Conservation (phyloP, 345 rosid species). For the Capsella bursapastoris region DNA sequence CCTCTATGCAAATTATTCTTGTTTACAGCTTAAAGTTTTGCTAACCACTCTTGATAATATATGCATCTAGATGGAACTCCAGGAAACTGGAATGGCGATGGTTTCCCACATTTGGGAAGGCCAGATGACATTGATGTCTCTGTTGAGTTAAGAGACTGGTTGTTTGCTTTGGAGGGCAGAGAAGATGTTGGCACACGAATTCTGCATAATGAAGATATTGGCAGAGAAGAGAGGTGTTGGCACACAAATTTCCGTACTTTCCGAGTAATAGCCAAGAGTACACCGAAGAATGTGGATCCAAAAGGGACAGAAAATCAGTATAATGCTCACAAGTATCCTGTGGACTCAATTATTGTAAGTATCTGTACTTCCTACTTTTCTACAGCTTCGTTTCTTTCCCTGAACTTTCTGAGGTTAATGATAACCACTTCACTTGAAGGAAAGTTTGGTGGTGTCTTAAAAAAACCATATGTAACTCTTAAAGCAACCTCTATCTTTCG, state of each 20-base stretch:
- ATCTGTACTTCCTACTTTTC: slow-evolving; percentile 14
- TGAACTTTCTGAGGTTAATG: slow-evolving; percentile 25
- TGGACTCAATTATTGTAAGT: slow-evolving; percentile 78
- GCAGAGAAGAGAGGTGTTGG: slow-evolving; percentile 90
- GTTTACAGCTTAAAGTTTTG: slow-evolving; percentile 23
- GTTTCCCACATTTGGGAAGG: slow-evolving; percentile 59
- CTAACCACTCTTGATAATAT: slow-evolving; percentile 35
- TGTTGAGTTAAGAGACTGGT: slow-evolving; percentile 86
- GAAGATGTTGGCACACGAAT: slow-evolving; percentile 53
- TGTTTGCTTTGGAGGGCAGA: slow-evolving; percentile 94
- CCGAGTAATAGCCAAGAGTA: slow-evolving; percentile 60
- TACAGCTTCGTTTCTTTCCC: background rate
- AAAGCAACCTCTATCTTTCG: slow-evolving; percentile 21
- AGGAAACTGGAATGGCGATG: slow-evolving; percentile 55
- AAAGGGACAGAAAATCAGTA: slow-evolving; percentile 51
- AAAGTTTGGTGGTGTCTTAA: slow-evolving; percentile 10
- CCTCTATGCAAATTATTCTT: slow-evolving; percentile 3
- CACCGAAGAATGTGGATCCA: slow-evolving; percentile 45
- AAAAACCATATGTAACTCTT: background rate
- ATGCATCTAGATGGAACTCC: slow-evolving; percentile 52
- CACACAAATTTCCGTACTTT: slow-evolving; percentile 77
- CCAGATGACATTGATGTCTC: slow-evolving; percentile 90
- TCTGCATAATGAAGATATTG: slow-evolving; percentile 43
- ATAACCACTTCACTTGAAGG: slow-evolving; percentile 19
- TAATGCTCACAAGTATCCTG: slow-evolving; percentile 56